phyloP scores from a whole-genome alignment of 1,139 yeast species.

The Pichia sorboxylosa region DNA sequence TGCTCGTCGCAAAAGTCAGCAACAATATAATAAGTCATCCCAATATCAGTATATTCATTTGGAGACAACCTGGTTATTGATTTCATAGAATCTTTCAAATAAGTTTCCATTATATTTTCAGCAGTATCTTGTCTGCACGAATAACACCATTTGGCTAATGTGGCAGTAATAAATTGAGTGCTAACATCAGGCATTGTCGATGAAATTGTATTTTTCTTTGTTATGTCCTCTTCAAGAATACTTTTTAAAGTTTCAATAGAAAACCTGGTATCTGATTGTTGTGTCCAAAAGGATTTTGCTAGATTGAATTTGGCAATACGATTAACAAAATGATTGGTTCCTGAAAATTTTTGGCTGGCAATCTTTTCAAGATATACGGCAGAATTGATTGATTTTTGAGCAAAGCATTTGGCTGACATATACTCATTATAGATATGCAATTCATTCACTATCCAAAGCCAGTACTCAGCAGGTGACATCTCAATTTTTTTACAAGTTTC shows the following conservation, averaged over 20 bases:
- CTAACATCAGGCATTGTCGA: constrained; percentile 1
- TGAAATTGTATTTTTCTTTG: neutral
- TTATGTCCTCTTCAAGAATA: constrained; percentile 16
- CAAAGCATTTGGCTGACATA: constrained; percentile 27
- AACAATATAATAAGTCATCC: constrained; percentile 38
- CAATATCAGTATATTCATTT: constrained; percentile 3
- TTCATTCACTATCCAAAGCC: constrained; percentile 29
- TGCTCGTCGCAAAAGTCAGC: constrained; percentile 74
- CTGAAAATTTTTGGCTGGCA: constrained; percentile 18
- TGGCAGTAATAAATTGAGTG: constrained; percentile 7
- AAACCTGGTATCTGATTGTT: constrained; percentile 39
- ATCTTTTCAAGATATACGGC: constrained; percentile 35
- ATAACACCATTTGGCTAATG: constrained; percentile 58
- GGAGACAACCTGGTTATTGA: constrained; percentile 10
- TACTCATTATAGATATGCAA: constrained; percentile 31
- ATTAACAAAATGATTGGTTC: constrained; percentile 12
- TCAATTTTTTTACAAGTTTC: neutral
- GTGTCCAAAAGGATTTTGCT: constrained; percentile 47
- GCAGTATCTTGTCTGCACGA: constrained; percentile 61
- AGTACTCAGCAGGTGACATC: constrained; percentile 2
- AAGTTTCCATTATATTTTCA: constrained; percentile 40
- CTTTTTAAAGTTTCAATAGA: constrained; percentile 41
- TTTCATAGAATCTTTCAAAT: constrained; percentile 34
- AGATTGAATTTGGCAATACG: constrained; percentile 34
- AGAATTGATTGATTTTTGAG: constrained; percentile 41